Evolutionary conservation across 805 yeast species (phyloP), one percentile per base, ranked within the genome.

Genomic region (Starmerella powellii): DNA sequence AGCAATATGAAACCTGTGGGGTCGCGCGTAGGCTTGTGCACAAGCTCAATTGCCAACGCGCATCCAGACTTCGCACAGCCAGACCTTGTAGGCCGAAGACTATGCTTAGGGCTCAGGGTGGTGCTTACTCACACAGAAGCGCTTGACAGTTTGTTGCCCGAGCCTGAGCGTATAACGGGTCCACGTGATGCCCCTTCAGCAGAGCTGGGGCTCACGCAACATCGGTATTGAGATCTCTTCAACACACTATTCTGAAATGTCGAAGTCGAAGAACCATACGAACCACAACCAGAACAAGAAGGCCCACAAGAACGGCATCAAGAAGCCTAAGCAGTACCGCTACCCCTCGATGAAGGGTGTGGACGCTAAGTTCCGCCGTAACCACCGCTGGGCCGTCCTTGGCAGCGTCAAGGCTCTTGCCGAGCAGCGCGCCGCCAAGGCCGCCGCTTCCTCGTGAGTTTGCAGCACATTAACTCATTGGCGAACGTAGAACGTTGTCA

Each of bases 251-350:
- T 34, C 41, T 48, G 69, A 63, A 73, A 88, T 91, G 98, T 70
- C 98, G 72, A 91, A 91, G 77, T 88, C 97, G 60, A 91, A 91
- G 95, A 91, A 91, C 76, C 97, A 91, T 72, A 91, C 98, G 73
- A 87, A 86, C 74, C 98, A 91, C 75, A 91, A 91, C 93, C 97
- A 88, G 75, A 83, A 81, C 86, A 82, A 73, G 70, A 91, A 91
- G 93, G 97, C 97, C 66, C 98, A 91, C 96, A 87, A 80, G 57
- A 91, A 91, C 82, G 98, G 98, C 76, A 88, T 91, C 77, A 88
- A 88, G 83, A 91, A 88, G 87, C 95, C 96, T 63, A 83, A 77
- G 80, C 80, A 95, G 66, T 73, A 78, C 94, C 87, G 84, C 77
- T 86, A 88, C 80, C 95, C 95, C 60, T 87, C 97, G 57, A 77